Evolutionary conservation across 495 filamentous ascomycete species (phyloP).

Genomic region (Penicillium diatomitis): DNA sequence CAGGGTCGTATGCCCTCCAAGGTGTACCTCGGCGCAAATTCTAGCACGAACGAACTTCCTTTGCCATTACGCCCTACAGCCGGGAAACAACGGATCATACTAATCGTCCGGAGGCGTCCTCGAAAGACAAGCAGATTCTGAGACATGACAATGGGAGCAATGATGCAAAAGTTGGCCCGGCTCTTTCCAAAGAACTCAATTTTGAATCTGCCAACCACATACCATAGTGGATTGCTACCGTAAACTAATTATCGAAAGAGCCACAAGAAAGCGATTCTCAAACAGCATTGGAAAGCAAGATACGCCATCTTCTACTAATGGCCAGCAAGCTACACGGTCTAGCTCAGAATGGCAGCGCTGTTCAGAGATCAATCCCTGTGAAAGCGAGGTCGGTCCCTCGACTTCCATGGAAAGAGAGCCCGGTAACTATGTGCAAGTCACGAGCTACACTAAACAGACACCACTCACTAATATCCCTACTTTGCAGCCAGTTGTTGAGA

Average conservation of each 20-base stretch:
- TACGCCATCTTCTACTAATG: not conserved
- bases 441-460: too few species aligned
- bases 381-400: not conserved
- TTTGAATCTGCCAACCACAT: not conserved
- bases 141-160: not conserved
- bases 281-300: not conserved
- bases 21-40: not conserved
- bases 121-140: not conserved
- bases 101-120: not conserved
- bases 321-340: not conserved
- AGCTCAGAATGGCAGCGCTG: not conserved
- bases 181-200: not conserved
- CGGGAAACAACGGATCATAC: not conserved
- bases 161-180: too few species aligned
- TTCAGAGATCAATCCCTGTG: not conserved
- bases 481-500: not conserved
- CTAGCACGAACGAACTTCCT: too few species aligned
- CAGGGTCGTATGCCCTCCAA: constrained; percentile 26
- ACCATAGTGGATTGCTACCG: not conserved
- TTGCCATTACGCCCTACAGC: not conserved
- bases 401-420: not conserved
- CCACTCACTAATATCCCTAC: not conserved
- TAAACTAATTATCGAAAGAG: not conserved
- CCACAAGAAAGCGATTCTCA: not conserved
- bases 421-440: too few species aligned